Percentiles rank a stretch among this genome's conserved stretches.
phyloP scores from a whole-genome alignment of 192 early-diverging fungal genomes.

The Diversispora epigaea region DNA sequence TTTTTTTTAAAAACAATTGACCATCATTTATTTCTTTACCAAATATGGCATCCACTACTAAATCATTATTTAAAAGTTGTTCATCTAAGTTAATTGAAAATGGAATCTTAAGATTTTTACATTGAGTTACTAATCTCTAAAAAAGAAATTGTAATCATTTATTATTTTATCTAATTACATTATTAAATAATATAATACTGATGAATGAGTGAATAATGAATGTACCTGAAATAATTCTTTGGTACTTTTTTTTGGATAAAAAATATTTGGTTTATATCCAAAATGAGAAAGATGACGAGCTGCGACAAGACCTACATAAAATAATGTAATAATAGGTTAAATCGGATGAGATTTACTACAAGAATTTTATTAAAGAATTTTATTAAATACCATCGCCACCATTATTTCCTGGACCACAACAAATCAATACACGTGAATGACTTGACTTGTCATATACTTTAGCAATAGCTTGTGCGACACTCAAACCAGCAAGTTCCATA shows the following conservation, averaged over 20 bases:
- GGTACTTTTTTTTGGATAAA: constrained; percentile 75
- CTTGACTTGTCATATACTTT: constrained; percentile 61
- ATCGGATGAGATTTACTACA: neutral
- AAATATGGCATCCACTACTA: constrained; percentile 88
- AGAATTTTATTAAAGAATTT: neutral
- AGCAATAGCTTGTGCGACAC: constrained; percentile 82
- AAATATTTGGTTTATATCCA: constrained; percentile 77
- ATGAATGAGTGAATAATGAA: neutral
- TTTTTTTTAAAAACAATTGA: too few relatives aligned
- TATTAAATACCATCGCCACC: constrained; percentile 80
- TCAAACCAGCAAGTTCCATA: constrained; percentile 73
- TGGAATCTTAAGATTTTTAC: constrained; percentile 63
- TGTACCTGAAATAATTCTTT: constrained; percentile 71
- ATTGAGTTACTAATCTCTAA: constrained; percentile 70
- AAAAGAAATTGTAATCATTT: neutral
- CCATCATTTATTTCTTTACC: too few relatives aligned
- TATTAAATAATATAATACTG: neutral
- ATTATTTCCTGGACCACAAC: constrained; percentile 91
- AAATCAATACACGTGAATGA: constrained; percentile 61
- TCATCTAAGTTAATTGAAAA: constrained; percentile 49
- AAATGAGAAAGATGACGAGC: constrained; percentile 90
- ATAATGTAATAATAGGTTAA: constrained; percentile 12
- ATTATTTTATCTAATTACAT: neutral
- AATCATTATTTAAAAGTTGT: constrained; percentile 49
- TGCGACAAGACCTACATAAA: constrained; percentile 72